Evolutionary conservation across 257 asterid genomes (phyloP).

Genomic region (Lantana camara): DNA sequence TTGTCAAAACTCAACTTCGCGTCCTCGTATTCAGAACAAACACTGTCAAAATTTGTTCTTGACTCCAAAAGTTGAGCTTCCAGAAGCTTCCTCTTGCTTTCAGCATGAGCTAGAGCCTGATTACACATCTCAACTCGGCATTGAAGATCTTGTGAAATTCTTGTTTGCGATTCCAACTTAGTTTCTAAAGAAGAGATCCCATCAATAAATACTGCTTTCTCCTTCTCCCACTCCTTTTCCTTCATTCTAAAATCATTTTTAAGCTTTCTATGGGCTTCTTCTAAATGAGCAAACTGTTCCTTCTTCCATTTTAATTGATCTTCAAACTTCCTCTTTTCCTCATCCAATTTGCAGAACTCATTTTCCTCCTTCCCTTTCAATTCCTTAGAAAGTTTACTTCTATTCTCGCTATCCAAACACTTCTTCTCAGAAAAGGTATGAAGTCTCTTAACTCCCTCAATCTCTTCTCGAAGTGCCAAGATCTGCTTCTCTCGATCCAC

Average conservation of each 20-base stretch:
- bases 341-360: constrained; percentile 53
- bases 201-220: constrained; percentile 56
- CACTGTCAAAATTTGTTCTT: constrained; percentile 49
- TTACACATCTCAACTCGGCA: constrained; percentile 73
- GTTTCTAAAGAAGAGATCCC: constrained; percentile 56
- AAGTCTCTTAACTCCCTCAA: constrained; percentile 55
- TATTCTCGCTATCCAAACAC: constrained; percentile 39
- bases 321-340: constrained; percentile 55
- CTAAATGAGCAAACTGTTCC: constrained; percentile 79
- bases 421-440: constrained; percentile 43
- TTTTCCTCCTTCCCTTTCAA: constrained; percentile 51
- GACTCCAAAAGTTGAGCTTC: constrained; percentile 66
- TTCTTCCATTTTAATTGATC: constrained; percentile 88
- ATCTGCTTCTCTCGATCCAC: constrained; percentile 57
- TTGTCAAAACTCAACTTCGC: constrained; percentile 58
- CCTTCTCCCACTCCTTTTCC: constrained; percentile 87
- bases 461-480: constrained; percentile 49
- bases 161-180: constrained; percentile 70
- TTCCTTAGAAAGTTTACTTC: constrained; percentile 34
- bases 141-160: constrained; percentile 66
- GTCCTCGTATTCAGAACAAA: constrained; percentile 70
- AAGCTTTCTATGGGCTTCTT: constrained; percentile 80
- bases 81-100: constrained; percentile 64
- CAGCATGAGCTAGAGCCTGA: constrained; percentile 79
- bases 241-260: constrained; percentile 43